Base-by-base conservation (phyloP, 768 basidiomycete genomes). In the Collybia nuda region DNA sequence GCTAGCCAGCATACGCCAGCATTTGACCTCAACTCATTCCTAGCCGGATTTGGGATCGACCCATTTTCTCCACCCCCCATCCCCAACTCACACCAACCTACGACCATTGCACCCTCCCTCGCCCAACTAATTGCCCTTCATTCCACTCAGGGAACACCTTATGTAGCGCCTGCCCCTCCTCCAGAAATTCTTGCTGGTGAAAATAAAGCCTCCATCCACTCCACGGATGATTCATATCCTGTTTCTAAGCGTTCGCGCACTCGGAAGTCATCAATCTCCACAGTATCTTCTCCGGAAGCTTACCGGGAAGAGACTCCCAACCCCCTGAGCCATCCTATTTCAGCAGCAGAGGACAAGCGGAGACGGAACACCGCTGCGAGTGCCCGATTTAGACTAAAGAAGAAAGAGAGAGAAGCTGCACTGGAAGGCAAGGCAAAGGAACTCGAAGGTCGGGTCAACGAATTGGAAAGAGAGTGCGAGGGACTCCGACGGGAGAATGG, bases 381-480 rank as follows among this genome's bases (percentile, higher is more conserved):
- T 47, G 93, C 93, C 26, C 88, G 93, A 6, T 97, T 97, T 78
- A 81, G 93, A 52, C 69, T 93, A 62, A 97, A 96, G 80, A 97
- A 97, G 78, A 97, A 97, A 75, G 92, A 95, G 69, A 79, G 94
- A 12, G 94, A 97, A 71, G 86, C 83, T 2, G 93, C 94, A 14
- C 74, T 96, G 18, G 94, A 96, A 70, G 79, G 77, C 38, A 85
- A 84, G 60, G 84, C 89, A 14, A 93, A 92, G 72, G 92, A 95
- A 62, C 77, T 96, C 14, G 89, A 93, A 63, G 73, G 73, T 0
- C 81, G 86, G 46, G 90, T 95, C 12, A 76, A 70, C 48, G 90
- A 90, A 60, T 77, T 97, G 12, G 94, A 97, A 72, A 81, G 88
- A 66, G 93, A 96, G 68, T 94, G 94, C 67, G 93, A 96, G 67